Conservation (phyloP, 306 rosid genomes). For the Neltuma alba region DNA sequence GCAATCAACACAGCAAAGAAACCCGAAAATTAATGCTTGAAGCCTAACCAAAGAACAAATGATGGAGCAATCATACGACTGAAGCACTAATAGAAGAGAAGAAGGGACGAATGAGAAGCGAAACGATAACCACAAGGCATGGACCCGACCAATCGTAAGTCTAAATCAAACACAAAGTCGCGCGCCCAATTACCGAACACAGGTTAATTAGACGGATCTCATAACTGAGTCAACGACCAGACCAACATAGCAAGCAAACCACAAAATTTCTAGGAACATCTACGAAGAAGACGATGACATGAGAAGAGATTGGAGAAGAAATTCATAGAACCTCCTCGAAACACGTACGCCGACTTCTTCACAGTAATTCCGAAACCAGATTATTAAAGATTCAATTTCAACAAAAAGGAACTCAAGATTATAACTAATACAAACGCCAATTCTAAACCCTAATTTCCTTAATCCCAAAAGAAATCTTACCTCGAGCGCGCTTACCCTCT, state of each 20-base stretch:
- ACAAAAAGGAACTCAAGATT: background rate
- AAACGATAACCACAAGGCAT: background rate
- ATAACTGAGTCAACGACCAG: background rate
- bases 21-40: background rate
- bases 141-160: too few species aligned
- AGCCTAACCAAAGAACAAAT: too few species aligned
- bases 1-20: background rate
- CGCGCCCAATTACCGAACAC: background rate
- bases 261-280: background rate
- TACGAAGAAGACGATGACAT: too few species aligned
- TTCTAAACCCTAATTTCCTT: slow-evolving; percentile 22
- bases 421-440: too few species aligned
- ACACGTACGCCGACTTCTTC: background rate
- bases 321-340: background rate
- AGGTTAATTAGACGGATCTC: too few species aligned
- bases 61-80: too few species aligned
- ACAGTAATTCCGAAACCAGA: background rate
- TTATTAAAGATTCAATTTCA: too few species aligned
- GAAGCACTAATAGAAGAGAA: too few species aligned
- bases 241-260: background rate
- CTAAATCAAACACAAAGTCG: background rate
- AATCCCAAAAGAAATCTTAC: slow-evolving; percentile 16
- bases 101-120: too few species aligned
- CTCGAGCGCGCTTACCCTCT: slow-evolving; percentile 11
- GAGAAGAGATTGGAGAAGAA: background rate